Conservation (phyloP, 2,329 filamentous ascomycete species). For the Fonsecaea nubica region DNA sequence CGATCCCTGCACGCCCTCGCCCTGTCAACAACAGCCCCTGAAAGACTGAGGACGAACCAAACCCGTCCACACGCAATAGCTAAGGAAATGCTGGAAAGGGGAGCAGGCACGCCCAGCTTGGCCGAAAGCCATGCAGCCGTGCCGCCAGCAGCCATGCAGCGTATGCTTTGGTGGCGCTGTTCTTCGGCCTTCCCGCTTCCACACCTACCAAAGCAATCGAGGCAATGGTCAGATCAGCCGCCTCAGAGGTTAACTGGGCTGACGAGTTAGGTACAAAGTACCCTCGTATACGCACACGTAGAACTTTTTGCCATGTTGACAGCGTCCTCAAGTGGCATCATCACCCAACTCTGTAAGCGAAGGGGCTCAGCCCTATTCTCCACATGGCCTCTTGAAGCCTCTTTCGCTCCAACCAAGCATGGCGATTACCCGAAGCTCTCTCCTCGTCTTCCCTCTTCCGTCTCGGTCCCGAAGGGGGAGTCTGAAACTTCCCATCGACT, state of each 20-base stretch:
- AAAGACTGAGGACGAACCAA: no score
- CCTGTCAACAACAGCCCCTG: no score
- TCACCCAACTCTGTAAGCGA: slow-evolving; percentile 4
- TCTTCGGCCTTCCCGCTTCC: not conserved
- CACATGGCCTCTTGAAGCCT: not conserved
- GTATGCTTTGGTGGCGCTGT: not conserved
- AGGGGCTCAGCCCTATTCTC: slow-evolving; percentile 8
- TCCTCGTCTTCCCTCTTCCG: not conserved
- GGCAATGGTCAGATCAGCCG: not conserved
- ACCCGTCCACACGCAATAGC: no score
- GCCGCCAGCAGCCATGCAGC: not conserved
- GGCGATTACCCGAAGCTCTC: not conserved
- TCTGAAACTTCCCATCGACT: not conserved
- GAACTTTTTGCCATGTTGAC: not conserved
- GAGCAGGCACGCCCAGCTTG: not conserved
- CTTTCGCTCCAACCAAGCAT: not conserved
- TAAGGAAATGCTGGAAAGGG: not conserved
- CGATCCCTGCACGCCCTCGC: not conserved
- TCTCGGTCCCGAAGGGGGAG: not conserved
- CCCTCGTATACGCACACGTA: no score
- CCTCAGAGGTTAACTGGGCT: not conserved
- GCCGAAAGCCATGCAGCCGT: not conserved
- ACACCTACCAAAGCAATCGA: not conserved
- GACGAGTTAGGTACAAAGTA: not conserved
- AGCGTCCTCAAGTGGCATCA: not conserved